phyloP scores from a whole-genome alignment of 768 basidiomycete species.

The Kwoniella botswanensis region DNA sequence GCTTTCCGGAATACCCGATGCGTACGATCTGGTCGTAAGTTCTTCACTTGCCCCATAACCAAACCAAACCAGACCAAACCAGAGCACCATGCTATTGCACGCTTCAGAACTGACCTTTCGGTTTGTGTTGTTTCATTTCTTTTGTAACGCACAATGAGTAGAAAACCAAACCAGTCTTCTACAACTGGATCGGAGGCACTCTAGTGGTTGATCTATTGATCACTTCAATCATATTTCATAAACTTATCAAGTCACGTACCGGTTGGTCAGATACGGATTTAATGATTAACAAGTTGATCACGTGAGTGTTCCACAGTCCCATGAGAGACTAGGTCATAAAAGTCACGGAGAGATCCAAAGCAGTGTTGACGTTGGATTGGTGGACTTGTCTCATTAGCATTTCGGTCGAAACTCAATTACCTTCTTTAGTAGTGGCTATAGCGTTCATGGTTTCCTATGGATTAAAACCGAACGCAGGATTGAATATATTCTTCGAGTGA shows the following conservation, averaged over 20 bases:
- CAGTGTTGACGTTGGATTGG: too few species aligned
- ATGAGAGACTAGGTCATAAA: not conserved
- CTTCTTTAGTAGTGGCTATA: slow-evolving; percentile 11
- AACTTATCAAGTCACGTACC: slow-evolving; percentile 18
- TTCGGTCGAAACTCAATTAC: slow-evolving; percentile 26
- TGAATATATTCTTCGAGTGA: slow-evolving; percentile 26
- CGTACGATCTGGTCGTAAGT: slow-evolving; percentile 9
- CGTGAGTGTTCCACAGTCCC: slow-evolving; percentile 8
- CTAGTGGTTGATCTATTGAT: slow-evolving; percentile 10
- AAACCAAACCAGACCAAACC: too few species aligned
- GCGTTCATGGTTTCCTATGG: slow-evolving; percentile 25
- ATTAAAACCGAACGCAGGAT: slow-evolving; percentile 8
- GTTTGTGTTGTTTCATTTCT: too few species aligned
- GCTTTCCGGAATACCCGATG: not conserved
- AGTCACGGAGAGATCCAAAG: too few species aligned
- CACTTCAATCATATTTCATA: slow-evolving; percentile 15
- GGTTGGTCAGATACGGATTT: slow-evolving; percentile 29
- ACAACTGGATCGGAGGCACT: slow-evolving; percentile 16
- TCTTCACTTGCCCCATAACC: not conserved
- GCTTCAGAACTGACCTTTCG: too few species aligned
- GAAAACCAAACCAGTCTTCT: slow-evolving; percentile 12
- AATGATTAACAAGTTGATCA: slow-evolving; percentile 20
- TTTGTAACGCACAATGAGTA: not conserved
- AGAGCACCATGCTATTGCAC: too few species aligned
- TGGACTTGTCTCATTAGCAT: not conserved